Percentiles rank a stretch among this genome's conserved stretches.
These are phyloP conservation scores for Dioszegia crocea DNA, from an alignment of 768 basidiomycete genomes.

Conservation along the genomic window DNA sequence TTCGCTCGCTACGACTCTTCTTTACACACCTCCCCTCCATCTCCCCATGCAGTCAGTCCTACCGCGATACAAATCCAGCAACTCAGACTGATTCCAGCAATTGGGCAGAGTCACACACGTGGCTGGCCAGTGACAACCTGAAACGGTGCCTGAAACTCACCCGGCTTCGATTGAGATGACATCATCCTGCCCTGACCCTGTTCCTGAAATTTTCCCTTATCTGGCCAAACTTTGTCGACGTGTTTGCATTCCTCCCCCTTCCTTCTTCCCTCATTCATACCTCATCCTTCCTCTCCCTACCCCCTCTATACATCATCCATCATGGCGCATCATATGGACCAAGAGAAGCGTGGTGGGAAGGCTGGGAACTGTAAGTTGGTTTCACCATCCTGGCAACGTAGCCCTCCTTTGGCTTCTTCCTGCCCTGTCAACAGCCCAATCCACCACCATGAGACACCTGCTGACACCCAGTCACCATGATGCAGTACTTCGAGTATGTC, in stretches of 20 bases:
- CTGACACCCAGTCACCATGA: conserved; percentile 12
- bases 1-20: no score
- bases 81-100: no score
- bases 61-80: no score
- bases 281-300: neutral
- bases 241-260: neutral
- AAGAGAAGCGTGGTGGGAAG: neutral
- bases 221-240: neutral
- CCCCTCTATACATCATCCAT: neutral
- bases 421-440: no score
- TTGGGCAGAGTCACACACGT: no score
- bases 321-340: conserved; percentile 8
- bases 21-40: no score
- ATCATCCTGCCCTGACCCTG: neutral
- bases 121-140: no score
- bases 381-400: no score
- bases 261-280: neutral
- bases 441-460: neutral
- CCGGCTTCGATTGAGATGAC: no score
- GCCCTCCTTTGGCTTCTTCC: no score
- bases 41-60: no score
- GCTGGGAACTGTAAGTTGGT: neutral
- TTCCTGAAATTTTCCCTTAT: neutral
- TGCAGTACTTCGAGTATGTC: conserved; percentile 19
- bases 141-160: neutral